These are phyloP conservation scores for Malassezia globosa DNA, from an alignment of 1,284 basidiomycete species.

Conservation along the genomic window DNA sequence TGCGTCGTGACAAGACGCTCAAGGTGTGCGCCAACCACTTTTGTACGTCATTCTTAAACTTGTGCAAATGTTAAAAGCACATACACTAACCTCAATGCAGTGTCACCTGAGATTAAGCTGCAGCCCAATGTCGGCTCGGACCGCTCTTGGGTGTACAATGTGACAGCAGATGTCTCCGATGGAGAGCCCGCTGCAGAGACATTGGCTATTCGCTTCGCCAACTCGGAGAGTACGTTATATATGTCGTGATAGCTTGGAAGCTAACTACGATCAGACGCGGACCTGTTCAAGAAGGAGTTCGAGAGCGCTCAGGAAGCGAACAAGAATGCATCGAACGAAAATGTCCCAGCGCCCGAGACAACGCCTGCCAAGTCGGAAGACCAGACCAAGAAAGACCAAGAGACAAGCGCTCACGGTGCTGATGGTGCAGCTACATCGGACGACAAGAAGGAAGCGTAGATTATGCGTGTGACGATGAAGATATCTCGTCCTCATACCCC, in stretches of 20 bases:
- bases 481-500: constrained; percentile 3
- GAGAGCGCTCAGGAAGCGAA: constrained; percentile 38
- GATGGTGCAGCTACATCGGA: no score
- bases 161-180: constrained; percentile 76
- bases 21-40: constrained; percentile 99
- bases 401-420: no score
- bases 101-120: constrained; percentile 79
- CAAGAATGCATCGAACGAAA: constrained; percentile 19
- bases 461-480: not conserved
- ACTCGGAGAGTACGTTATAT: constrained; percentile 73
- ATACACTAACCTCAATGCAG: constrained; percentile 51
- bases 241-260: constrained; percentile 1
- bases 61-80: no score
- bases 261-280: no score
- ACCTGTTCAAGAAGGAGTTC: constrained; percentile 44
- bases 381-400: constrained; percentile 15
- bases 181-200: constrained; percentile 79
- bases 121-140: constrained; percentile 98
- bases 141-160: constrained; percentile 92
- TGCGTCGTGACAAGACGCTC: constrained; percentile 98
- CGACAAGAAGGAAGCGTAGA: constrained; percentile 17
- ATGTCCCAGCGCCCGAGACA: constrained; percentile 16
- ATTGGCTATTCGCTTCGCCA: constrained; percentile 94
- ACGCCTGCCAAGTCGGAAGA: not conserved
- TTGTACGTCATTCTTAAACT: constrained; percentile 55